Percentiles rank a stretch among this genome's conserved stretches.
phyloP scores from a whole-genome alignment of 352 stramenopile species.

The Pythium plurisporium region DNA sequence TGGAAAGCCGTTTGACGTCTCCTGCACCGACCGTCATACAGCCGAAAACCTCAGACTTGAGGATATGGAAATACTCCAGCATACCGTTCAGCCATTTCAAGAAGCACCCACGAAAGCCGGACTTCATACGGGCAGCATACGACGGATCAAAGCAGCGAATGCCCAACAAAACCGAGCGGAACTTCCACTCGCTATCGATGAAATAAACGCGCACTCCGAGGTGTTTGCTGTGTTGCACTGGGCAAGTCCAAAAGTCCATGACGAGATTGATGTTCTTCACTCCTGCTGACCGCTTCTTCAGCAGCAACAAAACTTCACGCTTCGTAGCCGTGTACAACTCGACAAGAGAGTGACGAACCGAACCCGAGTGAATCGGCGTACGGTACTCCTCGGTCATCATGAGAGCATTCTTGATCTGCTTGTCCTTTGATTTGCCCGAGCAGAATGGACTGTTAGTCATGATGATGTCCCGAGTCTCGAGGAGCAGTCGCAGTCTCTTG shows the following conservation, averaged over 20 bases:
- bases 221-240: conserved; percentile 4
- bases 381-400: not conserved
- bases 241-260: conserved; percentile 8
- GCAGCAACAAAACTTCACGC: not conserved
- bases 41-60: not conserved
- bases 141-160: not conserved
- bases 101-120: not conserved
- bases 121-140: not conserved
- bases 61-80: not conserved
- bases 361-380: not conserved
- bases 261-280: not conserved
- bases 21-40: not conserved
- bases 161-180: not conserved
- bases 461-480: conserved; percentile 3
- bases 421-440: not conserved
- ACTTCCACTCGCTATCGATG: not conserved
- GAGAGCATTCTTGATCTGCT: not conserved
- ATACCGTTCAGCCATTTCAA: not conserved
- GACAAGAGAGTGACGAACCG: not conserved
- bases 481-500: not conserved
- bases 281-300: not conserved
- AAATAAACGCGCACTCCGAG: conserved; percentile 2
- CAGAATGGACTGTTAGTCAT: conserved; percentile 3
- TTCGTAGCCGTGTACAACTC: conserved; percentile 1
- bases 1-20: not conserved